These are phyloP conservation scores for Endothia cerciana DNA, from an alignment of 2,329 filamentous ascomycete species.

Conservation along the genomic window DNA sequence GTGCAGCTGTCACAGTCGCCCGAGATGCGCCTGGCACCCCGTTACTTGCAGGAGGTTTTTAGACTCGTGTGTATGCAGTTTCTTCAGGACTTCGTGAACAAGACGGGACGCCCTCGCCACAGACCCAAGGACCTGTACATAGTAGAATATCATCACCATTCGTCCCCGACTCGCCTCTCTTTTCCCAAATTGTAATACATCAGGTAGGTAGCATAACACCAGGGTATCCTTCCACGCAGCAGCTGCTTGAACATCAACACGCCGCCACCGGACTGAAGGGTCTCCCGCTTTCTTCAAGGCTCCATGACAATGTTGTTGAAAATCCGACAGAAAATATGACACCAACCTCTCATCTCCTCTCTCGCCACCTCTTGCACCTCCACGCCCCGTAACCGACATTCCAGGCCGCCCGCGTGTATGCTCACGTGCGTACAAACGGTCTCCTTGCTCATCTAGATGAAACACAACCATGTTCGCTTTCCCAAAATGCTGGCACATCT, in stretches of 20 bases:
- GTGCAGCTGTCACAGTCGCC: background rate
- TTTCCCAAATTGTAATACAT: conserved; percentile 13
- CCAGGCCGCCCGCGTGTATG: conserved; percentile 7
- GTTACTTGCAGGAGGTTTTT: background rate
- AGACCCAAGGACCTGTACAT: background rate
- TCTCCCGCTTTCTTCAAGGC: background rate
- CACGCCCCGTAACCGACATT: conserved; percentile 4
- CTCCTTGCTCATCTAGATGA: conserved; percentile 17
- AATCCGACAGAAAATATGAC: conserved; percentile 15
- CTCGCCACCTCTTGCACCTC: conserved; percentile 11
- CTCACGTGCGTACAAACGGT: conserved; percentile 12
- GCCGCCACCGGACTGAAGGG: conserved; percentile 4
- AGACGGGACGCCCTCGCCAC: background rate
- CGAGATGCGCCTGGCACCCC: background rate
- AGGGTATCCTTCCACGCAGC: conserved; percentile 16
- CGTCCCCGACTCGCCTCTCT: background rate
- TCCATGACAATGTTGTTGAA: conserved; percentile 10
- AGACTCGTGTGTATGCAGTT: background rate
- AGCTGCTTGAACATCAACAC: conserved; percentile 13
- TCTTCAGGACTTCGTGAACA: background rate
- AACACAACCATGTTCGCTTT: conserved; percentile 6
- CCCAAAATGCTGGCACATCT: background rate
- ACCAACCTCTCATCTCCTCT: background rate
- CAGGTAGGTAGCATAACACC: conserved; percentile 9
- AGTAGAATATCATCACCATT: background rate